phyloP scores from a whole-genome alignment of 2,329 filamentous ascomycete genomes.

The Corynespora cassiicola region DNA sequence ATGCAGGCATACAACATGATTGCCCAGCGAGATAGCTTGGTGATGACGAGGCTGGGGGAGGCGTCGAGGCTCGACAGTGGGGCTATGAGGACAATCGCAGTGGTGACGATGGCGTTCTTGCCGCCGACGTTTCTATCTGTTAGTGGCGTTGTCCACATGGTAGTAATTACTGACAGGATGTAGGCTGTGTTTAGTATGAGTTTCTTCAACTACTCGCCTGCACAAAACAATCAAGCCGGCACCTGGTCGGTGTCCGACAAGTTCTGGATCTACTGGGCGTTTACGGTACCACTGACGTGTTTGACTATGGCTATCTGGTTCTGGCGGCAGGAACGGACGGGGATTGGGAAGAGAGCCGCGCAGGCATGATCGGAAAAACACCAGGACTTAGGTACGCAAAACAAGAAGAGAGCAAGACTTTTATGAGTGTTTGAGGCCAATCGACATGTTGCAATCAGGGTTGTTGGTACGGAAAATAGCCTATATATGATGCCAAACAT shows the following conservation, averaged over 20 bases:
- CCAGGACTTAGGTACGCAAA: too few relatives aligned
- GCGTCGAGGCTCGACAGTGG: constrained; percentile 10
- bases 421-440: too few relatives aligned
- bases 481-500: too few relatives aligned
- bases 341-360: not conserved
- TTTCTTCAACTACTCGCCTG: constrained; percentile 15
- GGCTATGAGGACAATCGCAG: constrained; percentile 12
- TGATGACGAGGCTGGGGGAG: constrained; percentile 8
- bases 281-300: constrained; percentile 11
- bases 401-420: too few relatives aligned
- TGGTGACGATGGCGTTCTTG: constrained; percentile 14
- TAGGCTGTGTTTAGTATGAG: constrained; percentile 16
- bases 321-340: constrained; percentile 3
- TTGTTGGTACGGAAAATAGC: too few relatives aligned
- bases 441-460: too few relatives aligned
- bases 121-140: constrained; percentile 16
- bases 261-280: constrained; percentile 16
- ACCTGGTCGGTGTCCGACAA: constrained; percentile 11
- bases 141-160: not conserved
- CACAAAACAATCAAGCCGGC: not conserved
- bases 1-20: constrained; percentile 11
- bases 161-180: not conserved
- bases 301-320: constrained; percentile 10
- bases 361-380: too few relatives aligned
- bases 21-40: constrained; percentile 10